Base-by-base conservation (phyloP, 345 rosid species). In the Euclidium syriacum region DNA sequence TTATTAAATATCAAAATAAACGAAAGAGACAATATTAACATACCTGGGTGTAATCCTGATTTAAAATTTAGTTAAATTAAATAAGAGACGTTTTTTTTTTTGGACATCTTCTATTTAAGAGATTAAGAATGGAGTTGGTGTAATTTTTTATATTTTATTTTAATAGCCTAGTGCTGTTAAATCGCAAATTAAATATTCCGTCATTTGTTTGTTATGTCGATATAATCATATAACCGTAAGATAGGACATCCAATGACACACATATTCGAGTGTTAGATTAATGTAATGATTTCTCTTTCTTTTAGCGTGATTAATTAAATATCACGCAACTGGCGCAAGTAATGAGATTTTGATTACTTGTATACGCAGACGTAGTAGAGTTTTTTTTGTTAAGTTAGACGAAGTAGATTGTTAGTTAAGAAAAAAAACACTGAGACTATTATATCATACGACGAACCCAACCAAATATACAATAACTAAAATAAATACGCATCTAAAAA, bases 381-480 rank as follows among this genome's bases (percentile, higher is more conserved):
- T n/a, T n/a, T n/a, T n/a, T n/a, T n/a, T n/a, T n/a, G n/a, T n/a
- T n/a, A n/a, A n/a, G n/a, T n/a, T n/a, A n/a, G n/a, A n/a, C n/a
- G n/a, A n/a, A n/a, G n/a, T n/a, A n/a, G n/a, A n/a, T n/a, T n/a
- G 11, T 9, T 39, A 11, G 7, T 36, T 36, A 22, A 25, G 40
- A 5, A 44, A 1, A 26, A 24, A 30, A 41, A 10, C 3, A 14
- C 51, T 17, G 54, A 43, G 19, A 44, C 24, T 17, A n/a, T n/a
- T n/a, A 33, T 69, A 47, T 62, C 30, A 54, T 16, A 36, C 35
- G 51, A 54, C 10, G 39, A 62, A 47, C 39, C 64, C 23, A 70
- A 56, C 39, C 44, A 70, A 36, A 62, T 62, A 12, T 70, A 70
- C 74, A 70, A 54, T 39, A 38, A 24, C 17, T 0, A 30, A 62